phyloP scores from a whole-genome alignment of 768 basidiomycete genomes.

The Cantharellus anzutake region DNA sequence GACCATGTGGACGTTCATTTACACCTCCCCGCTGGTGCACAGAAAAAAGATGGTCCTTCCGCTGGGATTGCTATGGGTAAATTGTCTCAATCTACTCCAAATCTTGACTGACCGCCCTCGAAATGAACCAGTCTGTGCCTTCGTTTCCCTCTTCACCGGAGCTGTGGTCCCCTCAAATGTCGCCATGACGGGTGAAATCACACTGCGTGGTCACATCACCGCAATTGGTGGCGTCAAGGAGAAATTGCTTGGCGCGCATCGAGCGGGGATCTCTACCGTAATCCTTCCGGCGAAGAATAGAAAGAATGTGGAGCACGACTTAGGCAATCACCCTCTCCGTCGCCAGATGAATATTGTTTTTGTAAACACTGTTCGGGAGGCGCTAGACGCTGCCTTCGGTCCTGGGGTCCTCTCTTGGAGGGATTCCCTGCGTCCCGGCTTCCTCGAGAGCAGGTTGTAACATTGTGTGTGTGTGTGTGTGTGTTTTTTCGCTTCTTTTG shows the following conservation, averaged over 20 bases:
- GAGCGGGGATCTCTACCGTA: constrained; percentile 65
- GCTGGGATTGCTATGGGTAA: constrained; percentile 74
- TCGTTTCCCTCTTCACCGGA: constrained; percentile 69
- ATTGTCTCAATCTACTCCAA: constrained; percentile 6
- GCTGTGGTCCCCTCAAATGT: constrained; percentile 49
- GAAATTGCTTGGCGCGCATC: constrained; percentile 67
- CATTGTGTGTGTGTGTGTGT: not conserved
- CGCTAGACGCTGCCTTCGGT: constrained; percentile 69
- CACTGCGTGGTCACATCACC: constrained; percentile 60
- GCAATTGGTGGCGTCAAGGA: constrained; percentile 74
- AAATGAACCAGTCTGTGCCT: constrained; percentile 39
- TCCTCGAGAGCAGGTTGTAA: not conserved
- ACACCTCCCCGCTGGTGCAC: constrained; percentile 76
- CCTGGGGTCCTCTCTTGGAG: constrained; percentile 7
- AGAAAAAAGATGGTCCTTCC: constrained; percentile 87
- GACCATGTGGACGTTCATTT: constrained; percentile 68
- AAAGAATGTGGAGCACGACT: constrained; percentile 73
- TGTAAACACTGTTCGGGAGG: constrained; percentile 61
- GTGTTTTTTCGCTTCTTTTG: too few relatives aligned
- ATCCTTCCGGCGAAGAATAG: constrained; percentile 71
- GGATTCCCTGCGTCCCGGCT: not conserved
- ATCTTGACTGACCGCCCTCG: too few relatives aligned
- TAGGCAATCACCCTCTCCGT: constrained; percentile 46
- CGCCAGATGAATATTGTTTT: constrained; percentile 67
- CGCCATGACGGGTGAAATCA: constrained; percentile 92